Conservation (phyloP, 495 filamentous ascomycete species). For the Hypoxylon lenormandii region DNA sequence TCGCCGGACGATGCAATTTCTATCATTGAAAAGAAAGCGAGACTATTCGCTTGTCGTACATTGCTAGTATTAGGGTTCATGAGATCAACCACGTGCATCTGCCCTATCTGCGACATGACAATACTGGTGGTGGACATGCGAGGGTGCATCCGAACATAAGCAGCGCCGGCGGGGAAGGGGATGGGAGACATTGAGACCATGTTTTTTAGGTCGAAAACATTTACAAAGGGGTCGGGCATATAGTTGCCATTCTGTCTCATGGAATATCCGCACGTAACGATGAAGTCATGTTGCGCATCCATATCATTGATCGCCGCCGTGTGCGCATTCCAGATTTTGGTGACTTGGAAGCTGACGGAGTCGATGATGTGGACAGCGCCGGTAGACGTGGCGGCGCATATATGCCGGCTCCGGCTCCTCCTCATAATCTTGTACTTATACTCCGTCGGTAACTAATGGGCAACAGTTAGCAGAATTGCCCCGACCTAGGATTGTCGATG, state of each 20-base stretch:
- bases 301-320: constrained; percentile 87
- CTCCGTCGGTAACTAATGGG: constrained; percentile 71
- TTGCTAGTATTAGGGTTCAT: constrained; percentile 92
- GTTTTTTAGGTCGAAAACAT: constrained; percentile 92
- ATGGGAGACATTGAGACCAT: constrained; percentile 85
- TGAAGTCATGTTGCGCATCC: constrained; percentile 89
- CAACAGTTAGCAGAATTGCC: constrained; percentile 28
- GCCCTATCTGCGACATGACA: constrained; percentile 86
- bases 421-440: constrained; percentile 91
- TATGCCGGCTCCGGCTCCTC: constrained; percentile 81
- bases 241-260: constrained; percentile 67
- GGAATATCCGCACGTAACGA: constrained; percentile 95
- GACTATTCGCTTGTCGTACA: constrained; percentile 84
- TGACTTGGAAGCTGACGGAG: constrained; percentile 75
- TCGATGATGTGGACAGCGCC: constrained; percentile 89
- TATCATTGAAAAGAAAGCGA: constrained; percentile 74
- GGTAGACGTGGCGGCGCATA: constrained; percentile 88
- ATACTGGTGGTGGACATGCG: constrained; percentile 92
- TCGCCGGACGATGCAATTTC: constrained; percentile 93
- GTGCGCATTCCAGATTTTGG: constrained; percentile 90
- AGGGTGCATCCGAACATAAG: constrained; percentile 94
- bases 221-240: constrained; percentile 88
- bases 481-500: not conserved
- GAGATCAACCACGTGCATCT: constrained; percentile 92
- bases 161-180: constrained; percentile 89